Evolutionary conservation across 768 basidiomycete genomes (phyloP).

Genomic region (Chiua virens): DNA sequence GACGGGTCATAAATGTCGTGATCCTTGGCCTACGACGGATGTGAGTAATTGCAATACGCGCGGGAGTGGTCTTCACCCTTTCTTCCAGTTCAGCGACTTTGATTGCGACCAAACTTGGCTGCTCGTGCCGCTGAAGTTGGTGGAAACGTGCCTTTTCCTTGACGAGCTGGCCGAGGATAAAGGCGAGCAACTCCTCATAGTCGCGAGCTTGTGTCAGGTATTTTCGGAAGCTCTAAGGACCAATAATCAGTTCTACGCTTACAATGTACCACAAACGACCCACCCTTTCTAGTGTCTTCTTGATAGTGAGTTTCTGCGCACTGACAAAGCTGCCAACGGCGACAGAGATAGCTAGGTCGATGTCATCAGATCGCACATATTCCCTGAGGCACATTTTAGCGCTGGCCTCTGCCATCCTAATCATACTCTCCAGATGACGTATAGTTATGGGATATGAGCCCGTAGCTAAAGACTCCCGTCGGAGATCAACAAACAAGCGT

Average conservation of each 20-base stretch:
- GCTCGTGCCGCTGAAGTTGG: conserved; percentile 72
- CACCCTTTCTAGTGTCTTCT: conserved; percentile 94
- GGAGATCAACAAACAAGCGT: conserved; percentile 90
- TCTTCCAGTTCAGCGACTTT: conserved; percentile 84
- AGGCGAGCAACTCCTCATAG: conserved; percentile 92
- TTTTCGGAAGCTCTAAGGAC: conserved; percentile 85
- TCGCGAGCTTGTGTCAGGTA: conserved; percentile 95
- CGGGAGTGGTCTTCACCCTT: conserved; percentile 48
- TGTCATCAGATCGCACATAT: conserved; percentile 93
- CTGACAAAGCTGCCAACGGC: conserved; percentile 93
- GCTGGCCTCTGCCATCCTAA: conserved; percentile 97
- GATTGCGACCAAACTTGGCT: conserved; percentile 75
- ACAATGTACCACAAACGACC: background rate
- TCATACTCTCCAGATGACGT: conserved; percentile 97
- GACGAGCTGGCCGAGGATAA: conserved; percentile 89
- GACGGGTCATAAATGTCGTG: conserved; percentile 92
- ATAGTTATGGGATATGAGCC: conserved; percentile 99
- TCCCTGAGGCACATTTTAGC: conserved; percentile 98
- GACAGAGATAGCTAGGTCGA: conserved; percentile 95
- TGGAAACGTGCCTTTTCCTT: conserved; percentile 90
- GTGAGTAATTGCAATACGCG: conserved; percentile 7
- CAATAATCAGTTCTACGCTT: conserved; percentile 11
- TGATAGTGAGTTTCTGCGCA: conserved; percentile 98
- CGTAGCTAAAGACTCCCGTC: conserved; percentile 93
- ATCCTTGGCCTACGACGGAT: conserved; percentile 74